Evolutionary conservation across 2,329 filamentous ascomycete genomes (phyloP).

Genomic region (Diaporthe caulivora): DNA sequence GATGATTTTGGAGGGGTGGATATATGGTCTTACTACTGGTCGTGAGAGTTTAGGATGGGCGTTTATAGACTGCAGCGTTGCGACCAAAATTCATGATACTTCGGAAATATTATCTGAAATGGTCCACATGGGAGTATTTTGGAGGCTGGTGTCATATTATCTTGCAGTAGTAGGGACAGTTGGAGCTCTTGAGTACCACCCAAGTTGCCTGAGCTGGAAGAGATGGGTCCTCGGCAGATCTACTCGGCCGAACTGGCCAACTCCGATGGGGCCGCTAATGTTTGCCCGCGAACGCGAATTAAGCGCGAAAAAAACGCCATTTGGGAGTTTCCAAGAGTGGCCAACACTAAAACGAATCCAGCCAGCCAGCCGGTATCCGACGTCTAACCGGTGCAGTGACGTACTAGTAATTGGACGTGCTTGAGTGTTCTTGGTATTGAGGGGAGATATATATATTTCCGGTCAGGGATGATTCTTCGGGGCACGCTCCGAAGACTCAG

Average conservation of each 20-base stretch:
- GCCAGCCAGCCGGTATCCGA: slow-evolving; percentile 1
- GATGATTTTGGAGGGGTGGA: slow-evolving; percentile 25
- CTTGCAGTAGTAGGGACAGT: neutral
- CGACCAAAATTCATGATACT: neutral
- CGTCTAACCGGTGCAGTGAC: neutral
- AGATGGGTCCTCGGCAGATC: neutral
- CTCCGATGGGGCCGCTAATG: slow-evolving; percentile 1
- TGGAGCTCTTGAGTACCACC: neutral
- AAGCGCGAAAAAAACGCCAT: slow-evolving; percentile 1
- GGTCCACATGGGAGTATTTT: neutral
- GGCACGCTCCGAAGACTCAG: too few relatives aligned
- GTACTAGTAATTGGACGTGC: neutral
- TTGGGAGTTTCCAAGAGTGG: neutral
- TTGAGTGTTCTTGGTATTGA: neutral
- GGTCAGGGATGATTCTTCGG: too few relatives aligned
- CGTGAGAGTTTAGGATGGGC: neutral
- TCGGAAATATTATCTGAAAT: neutral
- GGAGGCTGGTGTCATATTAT: neutral
- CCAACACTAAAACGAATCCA: neutral
- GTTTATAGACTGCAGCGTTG: too few relatives aligned
- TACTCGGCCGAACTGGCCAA: neutral
- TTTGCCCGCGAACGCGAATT: neutral
- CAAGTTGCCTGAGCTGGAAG: neutral
- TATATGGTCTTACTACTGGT: slow-evolving; percentile 28
- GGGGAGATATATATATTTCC: neutral